Evolutionary conservation across 305 asterid genomes (phyloP).

Genomic region (Vinca major): DNA sequence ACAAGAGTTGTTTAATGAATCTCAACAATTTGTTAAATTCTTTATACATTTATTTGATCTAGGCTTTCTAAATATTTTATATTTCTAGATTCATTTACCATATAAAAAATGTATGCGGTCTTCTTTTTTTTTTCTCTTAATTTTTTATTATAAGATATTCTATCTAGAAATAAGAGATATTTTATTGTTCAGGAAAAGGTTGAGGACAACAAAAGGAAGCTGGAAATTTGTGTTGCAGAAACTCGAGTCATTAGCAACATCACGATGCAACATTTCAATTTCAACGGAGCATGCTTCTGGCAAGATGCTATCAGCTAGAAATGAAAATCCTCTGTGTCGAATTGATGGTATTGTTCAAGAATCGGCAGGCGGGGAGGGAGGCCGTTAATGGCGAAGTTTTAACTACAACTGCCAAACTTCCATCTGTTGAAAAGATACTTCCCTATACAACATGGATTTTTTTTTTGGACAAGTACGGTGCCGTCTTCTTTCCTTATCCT

Average conservation of each 20-base stretch:
- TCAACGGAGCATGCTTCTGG: conserved; percentile 30
- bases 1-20: neutral
- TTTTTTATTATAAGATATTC: neutral
- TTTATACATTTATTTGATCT: neutral
- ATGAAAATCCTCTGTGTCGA: conserved; percentile 54
- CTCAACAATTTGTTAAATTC: neutral
- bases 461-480: conserved; percentile 54
- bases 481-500: conserved; percentile 10
- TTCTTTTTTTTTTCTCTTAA: too few species aligned
- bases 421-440: conserved; percentile 57
- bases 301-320: conserved; percentile 53
- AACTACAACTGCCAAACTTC: conserved; percentile 56
- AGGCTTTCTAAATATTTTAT: neutral
- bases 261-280: conserved; percentile 38
- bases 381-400: conserved; percentile 40
- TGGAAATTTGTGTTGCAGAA: conserved; percentile 37
- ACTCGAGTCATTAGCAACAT: conserved; percentile 38
- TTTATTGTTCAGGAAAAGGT: conserved; percentile 43
- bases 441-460: conserved; percentile 79
- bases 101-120: neutral
- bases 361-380: conserved; percentile 58
- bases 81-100: neutral
- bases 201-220: conserved; percentile 40
- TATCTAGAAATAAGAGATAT: conserved; percentile 1
- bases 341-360: conserved; percentile 41